Base-by-base conservation (phyloP, 2,329 filamentous ascomycete species). In the Lachnellula suecica region DNA sequence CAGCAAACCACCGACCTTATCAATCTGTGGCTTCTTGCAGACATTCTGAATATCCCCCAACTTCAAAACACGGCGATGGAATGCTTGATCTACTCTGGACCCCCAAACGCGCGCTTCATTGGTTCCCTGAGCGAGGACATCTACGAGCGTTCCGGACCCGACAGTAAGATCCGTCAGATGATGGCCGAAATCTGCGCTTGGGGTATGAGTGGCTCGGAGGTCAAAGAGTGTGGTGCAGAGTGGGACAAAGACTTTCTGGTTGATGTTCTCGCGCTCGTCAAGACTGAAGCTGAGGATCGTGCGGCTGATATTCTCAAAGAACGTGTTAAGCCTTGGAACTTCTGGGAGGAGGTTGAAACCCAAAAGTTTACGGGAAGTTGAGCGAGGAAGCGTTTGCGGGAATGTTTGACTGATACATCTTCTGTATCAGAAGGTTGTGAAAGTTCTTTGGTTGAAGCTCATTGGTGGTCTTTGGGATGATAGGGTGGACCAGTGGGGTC, bases 1-100 rank as follows among this genome's bases (percentile, higher is more conserved):
- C 5, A 19, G 9, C 13, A 44, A 24, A 24, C 42, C 20, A 17
- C 31, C 45, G 4, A 79, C 79, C 57, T 84, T 84, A 61, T 81
- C 80, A 70, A 1, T 78, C 82, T 40, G 7, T 22, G 37, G 19
- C 7, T 40, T 17, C 9, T 40, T 10, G 37, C 17, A 4, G 15
- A 40, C 11, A 9, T 7, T 1, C 20, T 40, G 17, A 15, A 40
- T 4, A 40, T 40, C 17, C 17, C 4, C 2, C 17, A 2, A 4
- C 37, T 40, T 9, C n/a, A 40, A 11, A 40, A 38, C 19, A 9
- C 10, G 17, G 35, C 17, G 19, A 40, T 40, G n/a, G 15, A 40
- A 4, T 8, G 6, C 2, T 13, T 40, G n/a, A 17, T 40, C 11
- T 4, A 19, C 4, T 9, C 37, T 22, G 37, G 37, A 17, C 37